Base-by-base conservation (phyloP, 139 green algal species). In the Tetradesmus lagerheimii region DNA sequence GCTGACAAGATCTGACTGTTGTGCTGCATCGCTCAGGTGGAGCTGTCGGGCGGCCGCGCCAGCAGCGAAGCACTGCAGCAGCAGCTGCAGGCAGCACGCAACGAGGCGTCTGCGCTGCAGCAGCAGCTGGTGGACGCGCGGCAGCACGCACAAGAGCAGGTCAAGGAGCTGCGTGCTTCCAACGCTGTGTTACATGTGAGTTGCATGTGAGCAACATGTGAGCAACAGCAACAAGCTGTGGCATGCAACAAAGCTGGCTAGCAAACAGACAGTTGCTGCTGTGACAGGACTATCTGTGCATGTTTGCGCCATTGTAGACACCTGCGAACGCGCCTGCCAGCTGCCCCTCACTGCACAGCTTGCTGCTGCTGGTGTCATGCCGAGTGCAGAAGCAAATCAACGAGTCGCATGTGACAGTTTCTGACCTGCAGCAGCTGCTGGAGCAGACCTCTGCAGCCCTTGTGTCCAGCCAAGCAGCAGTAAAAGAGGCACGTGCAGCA, bases 401-500 rank as follows among this genome's bases (percentile, higher is more conserved):
- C 20, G 45, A 74, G n/a, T 41, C 31, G 0, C n/a, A 35, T 6
- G 45, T 74, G 5, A 12, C 12, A 20, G 31, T 86, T 8, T n/a
- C 66, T 31, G 80, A 86, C 31, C 41, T 86, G 47, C 80, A 86
- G 80, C 27, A 29, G 11, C 15, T 75, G 29, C 29, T 86, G 80
- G 80, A 86, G 45, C 80, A 86, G 29, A 86, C 80, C 80, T 86
- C 80, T 31, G 45, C 80, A 34, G 80, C 80, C 4, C 43, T 86
- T 11, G 45, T 86, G 43, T 34, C 47, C 80, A 86, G 41, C 18
- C 80, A 86, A 29, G 80, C 80, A 75, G 29, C 45, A 43, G 25
- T 47, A 4, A 86, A 75, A 20, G 45, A 86, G 43, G 25, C 50
- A 14, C 39, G 39, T 20, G 79, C 79, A 67, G 39, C 39, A 84